Base-by-base conservation (phyloP, 2,329 filamentous ascomycete species). In the Colletotrichum noveboracense region DNA sequence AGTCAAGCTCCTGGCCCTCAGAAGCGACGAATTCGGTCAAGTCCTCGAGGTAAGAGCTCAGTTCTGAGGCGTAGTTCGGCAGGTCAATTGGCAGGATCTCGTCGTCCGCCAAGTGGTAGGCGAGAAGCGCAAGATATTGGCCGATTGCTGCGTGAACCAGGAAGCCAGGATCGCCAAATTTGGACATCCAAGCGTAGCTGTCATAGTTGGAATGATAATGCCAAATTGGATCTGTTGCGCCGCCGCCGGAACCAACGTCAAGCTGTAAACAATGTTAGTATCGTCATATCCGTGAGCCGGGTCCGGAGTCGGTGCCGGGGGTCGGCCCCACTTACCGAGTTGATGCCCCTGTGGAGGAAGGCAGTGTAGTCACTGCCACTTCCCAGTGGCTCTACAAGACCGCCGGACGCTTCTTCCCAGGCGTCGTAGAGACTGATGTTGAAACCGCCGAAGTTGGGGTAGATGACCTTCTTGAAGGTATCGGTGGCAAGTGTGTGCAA, bases 181-280 rank as follows among this genome's bases (percentile, higher is more conserved):
- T 93, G 16, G 93, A 89, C 94, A 97, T 97, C 95, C 95, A 97
- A 80, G 93, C 87, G 81, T 94, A 96, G 38, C 91, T 94, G 81
- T 97, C 95, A 81, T 96, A 97, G 84, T 97, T 97, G 0, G 26
- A 32, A 82, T 97, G 95, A 80, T 97, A 97, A 78, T 94, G 93
- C 81, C 94, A 95, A 8, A 95, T 86, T 0, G 93, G 87, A 55
- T 91, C 89, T 0, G 82, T 81, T 0, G 80, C 69, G 5, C 85
- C 85, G 10, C 82, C 80, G 1, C 80, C 79, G 55, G 92, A 91
- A 4, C 90, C 89, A 24, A 93, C 85, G 76, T 94, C 91, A 12
- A 93, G 80, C 89, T 91, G 43, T 86, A 79, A 66, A 88, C 10
- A 1, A 0, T 21, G 43, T 52, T 3, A 52, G 43, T 6, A 82